Conservation (phyloP, 1,284 basidiomycete genomes). For the Leucoagaricus sp. region DNA sequence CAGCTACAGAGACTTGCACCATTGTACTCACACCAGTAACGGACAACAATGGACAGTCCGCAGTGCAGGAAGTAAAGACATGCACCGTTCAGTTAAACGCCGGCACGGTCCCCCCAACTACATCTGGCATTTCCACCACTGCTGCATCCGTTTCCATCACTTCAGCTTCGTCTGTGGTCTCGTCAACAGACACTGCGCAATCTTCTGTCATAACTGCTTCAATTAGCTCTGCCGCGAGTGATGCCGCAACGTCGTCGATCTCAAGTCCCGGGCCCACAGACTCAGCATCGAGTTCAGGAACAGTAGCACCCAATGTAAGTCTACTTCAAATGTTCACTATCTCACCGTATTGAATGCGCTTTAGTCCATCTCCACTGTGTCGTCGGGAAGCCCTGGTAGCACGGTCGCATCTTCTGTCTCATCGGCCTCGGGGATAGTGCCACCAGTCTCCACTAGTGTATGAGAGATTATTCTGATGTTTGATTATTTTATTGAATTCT, state of each 20-base stretch:
- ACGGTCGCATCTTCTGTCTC: not conserved
- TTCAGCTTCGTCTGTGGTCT: not conserved
- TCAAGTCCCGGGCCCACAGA: conserved; percentile 1
- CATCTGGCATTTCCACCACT: conserved; percentile 15
- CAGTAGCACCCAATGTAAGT: not conserved
- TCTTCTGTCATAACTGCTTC: not conserved
- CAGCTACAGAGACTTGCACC: conserved; percentile 62
- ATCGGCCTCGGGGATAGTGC: not conserved
- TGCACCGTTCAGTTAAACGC: conserved; percentile 48
- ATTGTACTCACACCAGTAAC: conserved; percentile 60
- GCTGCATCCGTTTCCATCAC: conserved; percentile 15
- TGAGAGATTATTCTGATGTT: not conserved
- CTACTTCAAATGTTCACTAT: not conserved
- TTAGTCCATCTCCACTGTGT: conserved; percentile 10
- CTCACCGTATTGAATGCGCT: not conserved
- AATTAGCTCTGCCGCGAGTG: not conserved
- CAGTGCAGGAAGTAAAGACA: conserved; percentile 57
- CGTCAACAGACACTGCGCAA: not conserved
- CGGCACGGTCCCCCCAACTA: conserved; percentile 15
- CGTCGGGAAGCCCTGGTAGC: not conserved
- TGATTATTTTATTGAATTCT: not conserved
- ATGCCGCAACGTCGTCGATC: not conserved
- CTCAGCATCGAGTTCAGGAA: not conserved
- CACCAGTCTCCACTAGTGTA: not conserved
- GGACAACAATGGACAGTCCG: conserved; percentile 47